A percentile compares a stretch with the other conserved stretches of the same genome.
phyloP scores from a whole-genome alignment of 2,329 filamentous ascomycete genomes.

The Colletotrichum camelliae region DNA sequence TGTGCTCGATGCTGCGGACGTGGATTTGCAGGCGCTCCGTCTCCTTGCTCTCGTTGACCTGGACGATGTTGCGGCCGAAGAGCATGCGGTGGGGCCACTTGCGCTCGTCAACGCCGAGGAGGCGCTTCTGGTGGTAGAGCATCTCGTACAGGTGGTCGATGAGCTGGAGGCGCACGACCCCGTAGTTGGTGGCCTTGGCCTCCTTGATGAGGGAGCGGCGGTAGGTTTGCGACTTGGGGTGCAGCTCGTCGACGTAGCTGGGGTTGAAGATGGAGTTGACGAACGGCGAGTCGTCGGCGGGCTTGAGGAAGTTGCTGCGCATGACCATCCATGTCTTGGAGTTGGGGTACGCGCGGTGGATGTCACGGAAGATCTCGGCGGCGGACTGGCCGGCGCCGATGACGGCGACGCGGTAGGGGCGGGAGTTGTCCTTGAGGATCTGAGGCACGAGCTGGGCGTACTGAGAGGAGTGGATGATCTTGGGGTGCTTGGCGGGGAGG shows the following conservation, averaged over 20 bases:
- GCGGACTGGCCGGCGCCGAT: constrained; percentile 91
- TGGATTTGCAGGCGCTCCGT: constrained; percentile 59
- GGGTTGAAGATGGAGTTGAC: constrained; percentile 96
- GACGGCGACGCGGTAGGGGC: constrained; percentile 78
- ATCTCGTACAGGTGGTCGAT: constrained; percentile 88
- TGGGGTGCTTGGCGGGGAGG: constrained; percentile 72
- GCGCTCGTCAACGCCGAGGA: constrained; percentile 69
- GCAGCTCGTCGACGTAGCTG: constrained; percentile 79
- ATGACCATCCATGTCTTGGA: constrained; percentile 80
- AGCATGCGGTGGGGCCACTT: constrained; percentile 86
- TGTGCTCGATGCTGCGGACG: constrained; percentile 52
- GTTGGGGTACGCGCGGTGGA: constrained; percentile 83
- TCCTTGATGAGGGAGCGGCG: constrained; percentile 67
- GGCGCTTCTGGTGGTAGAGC: constrained; percentile 84
- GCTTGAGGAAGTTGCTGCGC: constrained; percentile 81
- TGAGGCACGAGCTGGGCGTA: constrained; percentile 72
- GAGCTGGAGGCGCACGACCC: constrained; percentile 88
- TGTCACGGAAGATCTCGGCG: constrained; percentile 92
- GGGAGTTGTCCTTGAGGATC: constrained; percentile 60
- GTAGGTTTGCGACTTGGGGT: constrained; percentile 65
- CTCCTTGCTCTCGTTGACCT: constrained; percentile 60
- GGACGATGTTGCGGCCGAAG: constrained; percentile 68
- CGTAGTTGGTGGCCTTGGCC: constrained; percentile 90
- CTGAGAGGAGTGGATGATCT: constrained; percentile 87
- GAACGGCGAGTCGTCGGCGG: constrained; percentile 95